Evolutionary conservation across 805 yeast genomes (phyloP), one percentile per base, ranked within the genome.

Genomic region (Kuraishia molischiana): DNA sequence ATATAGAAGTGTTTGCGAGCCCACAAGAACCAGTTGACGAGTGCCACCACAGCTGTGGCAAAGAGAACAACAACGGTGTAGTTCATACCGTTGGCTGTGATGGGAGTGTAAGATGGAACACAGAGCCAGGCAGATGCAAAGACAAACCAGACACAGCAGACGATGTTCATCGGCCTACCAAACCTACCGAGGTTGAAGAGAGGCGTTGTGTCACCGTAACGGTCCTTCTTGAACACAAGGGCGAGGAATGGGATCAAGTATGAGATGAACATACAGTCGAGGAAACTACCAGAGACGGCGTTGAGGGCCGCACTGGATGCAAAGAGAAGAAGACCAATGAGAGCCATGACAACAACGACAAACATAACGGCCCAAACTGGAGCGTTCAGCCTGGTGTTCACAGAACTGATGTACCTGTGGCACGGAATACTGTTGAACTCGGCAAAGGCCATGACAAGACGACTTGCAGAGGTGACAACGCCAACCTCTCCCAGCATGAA

Each of bases 361-460:
- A 49, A 40, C 9, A 34, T 14, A 15, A 47, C 38, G 3, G 52
- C 41, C 35, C 44, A 41, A 5, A 46, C 22, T n/a, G 52, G 53
- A 14, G 42, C 39, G 32, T 45, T 46, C 19, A 40, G 40, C 3
- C 24, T 39, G 1, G 29, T 19, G 31, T 40, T 29, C 24, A 52
- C 46, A 21, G 15, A 36, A 15, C 52, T 46, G 29, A 52, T 42
- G 24, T 33, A 37, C 5, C 26, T 24, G 17, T 8, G 10, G 11
- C 50, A 49, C 24, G 53, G 53, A 9, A 47, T 24, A 9, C 48
- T 47, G 30, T 43, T 41, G 3, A 45, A 40, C 22, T 39, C 41
- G 5, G 50, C 46, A 41, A 51, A 49, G 19, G 55, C 35, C 53
- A 48, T 46, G 19, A 48, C 34, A 29, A 49, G 40, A 33, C 52